These are phyloP conservation scores for Vitis riparia DNA, from an alignment of 164 flowering plant genomes.

Conservation along the genomic window DNA sequence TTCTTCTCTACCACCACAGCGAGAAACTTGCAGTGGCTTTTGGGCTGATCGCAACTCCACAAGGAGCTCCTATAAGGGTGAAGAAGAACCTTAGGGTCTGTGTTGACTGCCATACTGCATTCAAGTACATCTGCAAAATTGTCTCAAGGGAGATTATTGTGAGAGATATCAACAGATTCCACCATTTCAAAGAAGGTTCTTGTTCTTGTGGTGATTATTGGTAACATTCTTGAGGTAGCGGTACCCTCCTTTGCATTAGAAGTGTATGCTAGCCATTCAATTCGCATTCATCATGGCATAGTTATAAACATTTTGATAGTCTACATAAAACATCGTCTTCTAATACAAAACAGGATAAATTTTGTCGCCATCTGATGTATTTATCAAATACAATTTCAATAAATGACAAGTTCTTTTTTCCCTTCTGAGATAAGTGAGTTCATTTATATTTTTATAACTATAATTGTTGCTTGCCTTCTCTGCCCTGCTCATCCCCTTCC, in stretches of 20 bases:
- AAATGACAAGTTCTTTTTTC: too few relatives aligned
- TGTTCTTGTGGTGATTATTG: conserved; percentile 77
- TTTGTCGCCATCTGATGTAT: too few relatives aligned
- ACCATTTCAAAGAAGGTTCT: conserved; percentile 60
- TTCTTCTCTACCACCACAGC: conserved; percentile 51
- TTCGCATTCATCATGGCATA: not conserved
- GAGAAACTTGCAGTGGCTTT: conserved; percentile 72
- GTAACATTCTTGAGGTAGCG: conserved; percentile 20
- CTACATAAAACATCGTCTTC: too few relatives aligned
- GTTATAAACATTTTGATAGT: not conserved
- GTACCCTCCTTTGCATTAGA: not conserved
- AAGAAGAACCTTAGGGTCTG: conserved; percentile 64
- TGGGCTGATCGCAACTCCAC: conserved; percentile 57
- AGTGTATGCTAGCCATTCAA: not conserved
- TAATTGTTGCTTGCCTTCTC: too few relatives aligned
- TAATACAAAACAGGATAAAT: too few relatives aligned
- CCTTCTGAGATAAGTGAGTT: too few relatives aligned
- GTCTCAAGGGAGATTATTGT: conserved; percentile 55
- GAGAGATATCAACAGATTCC: conserved; percentile 60
- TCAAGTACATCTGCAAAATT: conserved; percentile 54
- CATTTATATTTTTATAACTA: too few relatives aligned
- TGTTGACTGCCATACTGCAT: conserved; percentile 58
- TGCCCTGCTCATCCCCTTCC: too few relatives aligned
- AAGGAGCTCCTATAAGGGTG: conserved; percentile 57
- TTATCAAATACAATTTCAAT: too few relatives aligned